Conservation (phyloP, 768 basidiomycete genomes). For the Leccinum boreale region DNA sequence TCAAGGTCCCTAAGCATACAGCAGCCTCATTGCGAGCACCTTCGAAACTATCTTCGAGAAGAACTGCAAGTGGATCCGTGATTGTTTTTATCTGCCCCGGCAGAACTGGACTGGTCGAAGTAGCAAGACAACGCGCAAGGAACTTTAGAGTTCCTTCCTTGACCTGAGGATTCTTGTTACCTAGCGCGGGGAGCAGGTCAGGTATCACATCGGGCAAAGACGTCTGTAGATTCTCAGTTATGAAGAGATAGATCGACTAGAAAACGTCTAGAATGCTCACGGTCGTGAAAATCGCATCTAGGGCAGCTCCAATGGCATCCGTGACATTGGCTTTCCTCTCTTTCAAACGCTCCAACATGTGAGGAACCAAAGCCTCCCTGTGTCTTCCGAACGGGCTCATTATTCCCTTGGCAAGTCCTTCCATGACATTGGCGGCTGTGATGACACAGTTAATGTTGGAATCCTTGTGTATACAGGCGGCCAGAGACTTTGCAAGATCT, state of each 20-base stretch:
- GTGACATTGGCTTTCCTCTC: conserved; percentile 91
- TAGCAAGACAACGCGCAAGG: conserved; percentile 70
- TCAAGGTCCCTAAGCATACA: conserved; percentile 79
- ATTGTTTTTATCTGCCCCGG: conserved; percentile 78
- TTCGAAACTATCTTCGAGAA: conserved; percentile 87
- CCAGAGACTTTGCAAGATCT: conserved; percentile 74
- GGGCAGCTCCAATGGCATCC: conserved; percentile 80
- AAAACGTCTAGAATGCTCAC: conserved; percentile 46
- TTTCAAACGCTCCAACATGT: conserved; percentile 86
- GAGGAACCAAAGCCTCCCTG: conserved; percentile 66
- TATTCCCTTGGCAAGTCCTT: conserved; percentile 81
- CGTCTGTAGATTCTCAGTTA: conserved; percentile 46
- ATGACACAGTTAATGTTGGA: conserved; percentile 96
- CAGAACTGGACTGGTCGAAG: conserved; percentile 66
- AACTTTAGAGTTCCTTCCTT: conserved; percentile 92
- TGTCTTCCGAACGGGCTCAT: conserved; percentile 71
- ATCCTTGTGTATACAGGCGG: conserved; percentile 78
- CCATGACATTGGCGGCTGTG: conserved; percentile 79
- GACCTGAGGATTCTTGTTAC: conserved; percentile 94
- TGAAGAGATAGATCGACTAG: not conserved
- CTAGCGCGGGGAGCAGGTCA: conserved; percentile 72
- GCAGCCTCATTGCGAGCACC: conserved; percentile 91
- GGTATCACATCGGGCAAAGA: conserved; percentile 77
- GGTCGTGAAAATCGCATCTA: conserved; percentile 85
- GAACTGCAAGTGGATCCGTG: conserved; percentile 66